A percentile compares a stretch with the other conserved stretches of the same genome.
phyloP scores from a whole-genome alignment of 2,329 filamentous ascomycete species.

The Fusarium hainanense region DNA sequence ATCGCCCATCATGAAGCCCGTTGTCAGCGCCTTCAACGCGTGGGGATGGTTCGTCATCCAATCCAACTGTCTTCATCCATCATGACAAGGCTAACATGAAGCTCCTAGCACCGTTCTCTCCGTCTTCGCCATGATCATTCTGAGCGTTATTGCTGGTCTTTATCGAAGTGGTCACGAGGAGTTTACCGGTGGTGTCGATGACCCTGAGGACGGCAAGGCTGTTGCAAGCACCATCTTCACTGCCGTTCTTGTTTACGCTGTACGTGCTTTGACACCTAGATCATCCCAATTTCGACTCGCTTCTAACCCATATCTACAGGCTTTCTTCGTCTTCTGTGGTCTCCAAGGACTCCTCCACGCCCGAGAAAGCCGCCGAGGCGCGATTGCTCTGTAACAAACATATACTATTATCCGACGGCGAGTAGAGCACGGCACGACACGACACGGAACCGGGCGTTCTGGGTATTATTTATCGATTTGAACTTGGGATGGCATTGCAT shows the following conservation, averaged over 20 bases:
- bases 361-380: conserved; percentile 83
- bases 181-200: conserved; percentile 79
- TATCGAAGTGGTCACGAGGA: conserved; percentile 85
- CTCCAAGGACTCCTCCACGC: conserved; percentile 89
- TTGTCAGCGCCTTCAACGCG: conserved; percentile 91
- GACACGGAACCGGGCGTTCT: conserved; percentile 46
- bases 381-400: conserved; percentile 74
- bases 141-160: conserved; percentile 73
- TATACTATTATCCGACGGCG: conserved; percentile 10
- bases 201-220: conserved; percentile 77
- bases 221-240: conserved; percentile 89
- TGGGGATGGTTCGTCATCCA: conserved; percentile 83
- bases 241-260: conserved; percentile 87
- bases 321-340: conserved; percentile 91
- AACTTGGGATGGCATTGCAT: conserved; percentile 43
- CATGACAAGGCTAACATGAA: conserved; percentile 42
- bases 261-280: conserved; percentile 61
- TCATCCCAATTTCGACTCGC: background rate
- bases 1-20: conserved; percentile 82
- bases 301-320: conserved; percentile 60
- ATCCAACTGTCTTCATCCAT: conserved; percentile 16
- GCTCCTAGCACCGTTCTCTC: conserved; percentile 75
- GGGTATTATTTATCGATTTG: conserved; percentile 41
- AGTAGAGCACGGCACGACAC: conserved; percentile 40
- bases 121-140: conserved; percentile 72